A percentile compares a stretch with the other conserved stretches of the same genome.
Conservation (phyloP, 2,329 filamentous ascomycete species). For the Talaromyces sp. region DNA sequence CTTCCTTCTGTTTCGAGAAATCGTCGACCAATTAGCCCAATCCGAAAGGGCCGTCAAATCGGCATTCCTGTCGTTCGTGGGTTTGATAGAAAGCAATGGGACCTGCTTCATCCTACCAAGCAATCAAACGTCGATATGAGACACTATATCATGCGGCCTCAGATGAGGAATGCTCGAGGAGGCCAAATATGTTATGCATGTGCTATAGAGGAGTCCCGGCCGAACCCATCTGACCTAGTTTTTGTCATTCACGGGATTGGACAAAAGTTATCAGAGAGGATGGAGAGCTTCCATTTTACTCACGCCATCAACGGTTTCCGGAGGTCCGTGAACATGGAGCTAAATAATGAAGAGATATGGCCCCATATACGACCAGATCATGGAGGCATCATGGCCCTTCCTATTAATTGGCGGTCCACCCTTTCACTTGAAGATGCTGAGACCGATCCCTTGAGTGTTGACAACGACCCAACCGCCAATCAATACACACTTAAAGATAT, state of each 20-base stretch:
- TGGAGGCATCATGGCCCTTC: constrained; percentile 87
- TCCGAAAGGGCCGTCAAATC: constrained; percentile 74
- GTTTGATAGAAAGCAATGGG: constrained; percentile 74
- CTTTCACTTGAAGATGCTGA: constrained; percentile 80
- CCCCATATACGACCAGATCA: constrained; percentile 68
- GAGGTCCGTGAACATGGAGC: constrained; percentile 76
- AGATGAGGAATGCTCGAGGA: constrained; percentile 24
- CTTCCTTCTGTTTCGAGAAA: constrained; percentile 81
- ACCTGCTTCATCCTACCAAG: constrained; percentile 58
- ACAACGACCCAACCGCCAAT: constrained; percentile 54
- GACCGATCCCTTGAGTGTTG: constrained; percentile 45
- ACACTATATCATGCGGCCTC: constrained; percentile 36
- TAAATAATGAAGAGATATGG: constrained; percentile 68
- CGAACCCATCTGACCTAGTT: constrained; percentile 77
- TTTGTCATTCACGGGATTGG: constrained; percentile 94
- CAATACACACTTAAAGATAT: constrained; percentile 76
- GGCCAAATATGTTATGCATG: constrained; percentile 49
- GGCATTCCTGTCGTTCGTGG: constrained; percentile 85
- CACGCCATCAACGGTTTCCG: constrained; percentile 91
- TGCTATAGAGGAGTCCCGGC: constrained; percentile 55
- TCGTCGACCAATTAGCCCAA: constrained; percentile 72
- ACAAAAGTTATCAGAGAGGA: constrained; percentile 88
- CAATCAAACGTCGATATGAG: constrained; percentile 35
- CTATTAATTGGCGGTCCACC: constrained; percentile 88
- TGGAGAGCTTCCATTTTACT: constrained; percentile 96